phyloP scores from a whole-genome alignment of 2,329 filamentous ascomycete species.

The Pestalotiopsis sp. region DNA sequence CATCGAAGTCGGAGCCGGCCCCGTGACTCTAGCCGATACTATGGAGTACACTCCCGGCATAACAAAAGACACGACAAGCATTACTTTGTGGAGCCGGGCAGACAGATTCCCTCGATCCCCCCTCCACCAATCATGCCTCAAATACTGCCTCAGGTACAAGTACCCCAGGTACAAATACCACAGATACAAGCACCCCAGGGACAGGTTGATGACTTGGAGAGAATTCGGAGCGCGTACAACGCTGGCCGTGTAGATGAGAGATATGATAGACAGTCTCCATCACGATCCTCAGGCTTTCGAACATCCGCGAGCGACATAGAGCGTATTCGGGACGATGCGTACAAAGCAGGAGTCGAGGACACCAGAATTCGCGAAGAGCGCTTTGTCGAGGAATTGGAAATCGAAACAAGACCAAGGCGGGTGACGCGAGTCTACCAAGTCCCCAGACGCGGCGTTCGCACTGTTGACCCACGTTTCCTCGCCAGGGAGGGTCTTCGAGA shows the following conservation, averaged over 20 bases:
- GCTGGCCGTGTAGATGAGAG: constrained; percentile 7
- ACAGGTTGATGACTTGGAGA: not conserved
- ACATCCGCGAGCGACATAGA: constrained; percentile 13
- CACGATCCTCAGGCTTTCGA: not conserved
- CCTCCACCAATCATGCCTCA: not conserved
- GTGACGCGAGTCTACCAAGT: not conserved
- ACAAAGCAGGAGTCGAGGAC: not conserved
- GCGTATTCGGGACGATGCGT: constrained; percentile 7
- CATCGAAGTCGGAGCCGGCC: constrained; percentile 1
- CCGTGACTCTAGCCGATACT: not conserved
- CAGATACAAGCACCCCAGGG: not conserved
- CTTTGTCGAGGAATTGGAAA: not conserved
- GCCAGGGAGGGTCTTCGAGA: not conserved
- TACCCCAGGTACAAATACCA: not conserved
- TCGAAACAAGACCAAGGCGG: not conserved
- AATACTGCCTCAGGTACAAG: not conserved
- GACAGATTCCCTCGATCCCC: not conserved
- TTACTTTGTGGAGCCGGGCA: not conserved
- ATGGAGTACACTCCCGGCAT: not conserved
- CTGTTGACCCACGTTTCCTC: not conserved
- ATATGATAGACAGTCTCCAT: not conserved
- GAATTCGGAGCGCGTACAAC: constrained; percentile 2
- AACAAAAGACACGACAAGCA: not conserved
- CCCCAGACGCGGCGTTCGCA: not conserved
- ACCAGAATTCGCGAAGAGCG: not conserved